A percentile compares a stretch with the other conserved stretches of the same genome.
Evolutionary conservation across 2,329 filamentous ascomycete genomes (phyloP).

Genomic region (Metarhizium brunneum): DNA sequence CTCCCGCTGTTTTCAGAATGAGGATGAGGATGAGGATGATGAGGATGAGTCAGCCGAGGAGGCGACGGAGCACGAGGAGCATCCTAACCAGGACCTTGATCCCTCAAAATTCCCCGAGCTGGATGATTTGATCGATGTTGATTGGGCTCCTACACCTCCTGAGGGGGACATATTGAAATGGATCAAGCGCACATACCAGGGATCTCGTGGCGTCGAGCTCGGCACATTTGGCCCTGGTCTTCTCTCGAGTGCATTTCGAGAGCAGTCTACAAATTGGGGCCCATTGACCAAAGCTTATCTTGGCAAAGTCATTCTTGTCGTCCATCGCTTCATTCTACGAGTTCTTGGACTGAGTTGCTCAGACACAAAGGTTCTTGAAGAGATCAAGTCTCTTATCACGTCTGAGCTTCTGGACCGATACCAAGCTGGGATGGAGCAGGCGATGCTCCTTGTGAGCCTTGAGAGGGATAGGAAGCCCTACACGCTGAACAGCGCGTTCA

Average conservation of each 20-base stretch:
- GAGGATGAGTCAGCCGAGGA: no score
- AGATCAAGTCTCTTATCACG: conserved; percentile 35
- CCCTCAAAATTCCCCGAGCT: conserved; percentile 2
- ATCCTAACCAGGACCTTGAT: background rate
- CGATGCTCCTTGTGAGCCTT: conserved; percentile 40
- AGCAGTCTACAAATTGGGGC: conserved; percentile 46
- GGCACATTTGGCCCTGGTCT: conserved; percentile 25
- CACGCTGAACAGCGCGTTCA: conserved; percentile 47
- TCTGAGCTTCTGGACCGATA: conserved; percentile 38
- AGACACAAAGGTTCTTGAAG: conserved; percentile 30
- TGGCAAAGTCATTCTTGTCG: conserved; percentile 37
- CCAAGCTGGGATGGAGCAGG: conserved; percentile 35
- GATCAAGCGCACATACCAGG: conserved; percentile 9
- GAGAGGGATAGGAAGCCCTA: conserved; percentile 35
- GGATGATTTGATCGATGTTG: background rate
- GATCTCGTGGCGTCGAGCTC: conserved; percentile 7
- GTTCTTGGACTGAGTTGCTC: conserved; percentile 33
- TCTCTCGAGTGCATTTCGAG: conserved; percentile 36
- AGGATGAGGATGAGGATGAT: no score
- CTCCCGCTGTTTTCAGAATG: background rate
- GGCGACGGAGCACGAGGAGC: no score
- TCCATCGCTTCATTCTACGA: conserved; percentile 41
- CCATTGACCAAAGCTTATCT: conserved; percentile 37
- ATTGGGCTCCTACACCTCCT: background rate
- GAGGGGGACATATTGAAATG: conserved; percentile 12